Base-by-base conservation (phyloP, 495 filamentous ascomycete genomes). In the Xylaria longipes region DNA sequence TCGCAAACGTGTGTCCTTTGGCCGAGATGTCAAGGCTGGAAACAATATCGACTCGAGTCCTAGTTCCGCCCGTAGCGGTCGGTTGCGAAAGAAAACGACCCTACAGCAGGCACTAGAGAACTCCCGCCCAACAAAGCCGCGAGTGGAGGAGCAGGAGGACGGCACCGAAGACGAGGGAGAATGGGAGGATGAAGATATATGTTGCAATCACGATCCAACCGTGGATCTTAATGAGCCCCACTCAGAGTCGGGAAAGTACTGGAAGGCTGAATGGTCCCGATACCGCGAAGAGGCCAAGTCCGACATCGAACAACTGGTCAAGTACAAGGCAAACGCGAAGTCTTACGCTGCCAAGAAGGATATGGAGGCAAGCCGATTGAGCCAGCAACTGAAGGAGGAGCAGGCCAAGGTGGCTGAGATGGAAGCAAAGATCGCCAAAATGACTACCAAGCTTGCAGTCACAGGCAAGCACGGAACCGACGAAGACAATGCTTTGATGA, bases 271-370 rank as follows among this genome's bases (percentile, higher is more conserved):
- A 78, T 97, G 92, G 75, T 91, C 97, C 69, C 89, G 86, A 69
- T 95, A 98, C 77, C 90, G 95, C 60, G 85, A 87, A 41, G 91
- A 92, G 56, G 95, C 94, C n/a, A 88, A 91, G 76, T 82, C 85
- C 14, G 92, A 95, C 77, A 92, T 95, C 80, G 90, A 91, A 77
- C 92, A 88, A 70, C 87, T 96, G 68, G 86, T 93, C 56, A 91
- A 91, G 74, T 93, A 94, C 80, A 93, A 92, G 79, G 90, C 92
- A 29, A 85, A 93, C 63, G 94, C 95, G 12, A 97, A 94, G 79
- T 92, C 90, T 60, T 98, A 93, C 78, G 96, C 96, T 43, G 92
- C 90, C 75, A 91, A 92, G 82, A 98, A 97, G 79, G 96, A 99
- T 79, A 85, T 84, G 0, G 91, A 97, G 76, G 92, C 92, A 29